Conservation (phyloP, 2,329 filamentous ascomycete genomes). For the Aureobasidium sp. region DNA sequence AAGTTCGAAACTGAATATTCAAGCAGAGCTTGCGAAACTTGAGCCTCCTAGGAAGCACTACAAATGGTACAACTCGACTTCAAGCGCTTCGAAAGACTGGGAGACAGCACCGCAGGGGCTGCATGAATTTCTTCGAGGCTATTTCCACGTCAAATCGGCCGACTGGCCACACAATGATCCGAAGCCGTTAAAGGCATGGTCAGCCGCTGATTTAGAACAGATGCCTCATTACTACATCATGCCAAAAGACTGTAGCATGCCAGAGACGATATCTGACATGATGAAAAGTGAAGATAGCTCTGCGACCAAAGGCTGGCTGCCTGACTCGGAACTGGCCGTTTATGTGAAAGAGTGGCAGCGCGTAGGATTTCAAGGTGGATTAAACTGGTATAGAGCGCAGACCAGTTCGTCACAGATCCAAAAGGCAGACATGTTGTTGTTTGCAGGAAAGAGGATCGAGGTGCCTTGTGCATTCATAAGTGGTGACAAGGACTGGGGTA, state of each 20-base stretch:
- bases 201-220: slow-evolving; percentile 45
- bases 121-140: slow-evolving; percentile 54
- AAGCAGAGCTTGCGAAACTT: slow-evolving; percentile 45
- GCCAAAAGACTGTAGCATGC: slow-evolving; percentile 50
- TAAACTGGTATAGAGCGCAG: slow-evolving; percentile 59
- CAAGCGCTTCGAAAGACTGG: slow-evolving; percentile 41
- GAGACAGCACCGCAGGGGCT: slow-evolving; percentile 42
- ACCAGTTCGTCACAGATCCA: slow-evolving; percentile 37
- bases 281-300: slow-evolving; percentile 45
- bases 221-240: slow-evolving; percentile 64
- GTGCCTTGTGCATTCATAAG: slow-evolving; percentile 55
- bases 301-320: slow-evolving; percentile 46
- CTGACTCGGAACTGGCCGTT: slow-evolving; percentile 47
- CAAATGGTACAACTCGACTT: slow-evolving; percentile 55
- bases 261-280: slow-evolving; percentile 44
- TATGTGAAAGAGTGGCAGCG: slow-evolving; percentile 54
- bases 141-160: slow-evolving; percentile 60
- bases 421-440: slow-evolving; percentile 47
- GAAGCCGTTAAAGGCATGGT: slow-evolving; percentile 46
- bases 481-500: slow-evolving; percentile 57
- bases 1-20: slow-evolving; percentile 36
- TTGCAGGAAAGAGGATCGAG: slow-evolving; percentile 51
- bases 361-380: slow-evolving; percentile 55
- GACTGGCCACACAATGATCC: slow-evolving; percentile 45
- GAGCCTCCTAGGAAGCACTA: slow-evolving; percentile 57